These are phyloP conservation scores for Cladosporium colombiae DNA, from an alignment of 2,329 filamentous ascomycete species.

Conservation along the genomic window DNA sequence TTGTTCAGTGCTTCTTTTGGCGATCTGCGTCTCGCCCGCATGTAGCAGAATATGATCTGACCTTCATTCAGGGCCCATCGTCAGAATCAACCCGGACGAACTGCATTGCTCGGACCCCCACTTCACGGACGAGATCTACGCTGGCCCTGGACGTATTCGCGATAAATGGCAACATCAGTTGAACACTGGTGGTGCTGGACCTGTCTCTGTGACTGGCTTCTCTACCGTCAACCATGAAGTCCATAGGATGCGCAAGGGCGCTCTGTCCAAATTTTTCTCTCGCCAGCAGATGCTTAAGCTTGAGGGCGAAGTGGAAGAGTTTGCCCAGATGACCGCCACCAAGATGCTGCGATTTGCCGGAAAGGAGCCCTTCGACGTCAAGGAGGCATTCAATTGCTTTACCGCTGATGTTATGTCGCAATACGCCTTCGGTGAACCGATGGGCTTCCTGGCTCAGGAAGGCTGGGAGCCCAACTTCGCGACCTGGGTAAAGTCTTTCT, in stretches of 20 bases:
- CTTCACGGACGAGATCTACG: constrained; percentile 35
- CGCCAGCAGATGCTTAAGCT: constrained; percentile 26
- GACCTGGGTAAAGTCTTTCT: constrained; percentile 19
- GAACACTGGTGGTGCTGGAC: constrained; percentile 16
- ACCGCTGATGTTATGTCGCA: constrained; percentile 59
- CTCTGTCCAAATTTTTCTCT: constrained; percentile 31
- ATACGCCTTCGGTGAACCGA: constrained; percentile 55
- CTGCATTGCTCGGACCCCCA: constrained; percentile 46
- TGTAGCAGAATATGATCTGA: not conserved
- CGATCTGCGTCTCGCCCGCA: not conserved
- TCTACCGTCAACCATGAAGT: constrained; percentile 50
- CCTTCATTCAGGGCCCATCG: constrained; percentile 34
- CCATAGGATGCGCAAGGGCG: constrained; percentile 30
- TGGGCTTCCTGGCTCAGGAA: constrained; percentile 53
- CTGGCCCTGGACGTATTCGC: constrained; percentile 25
- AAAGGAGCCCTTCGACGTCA: constrained; percentile 49
- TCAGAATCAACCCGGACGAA: constrained; percentile 47
- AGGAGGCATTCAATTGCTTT: constrained; percentile 47
- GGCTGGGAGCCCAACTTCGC: constrained; percentile 17
- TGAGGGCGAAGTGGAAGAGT: constrained; percentile 22
- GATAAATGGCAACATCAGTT: constrained; percentile 23
- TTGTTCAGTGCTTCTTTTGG: not conserved
- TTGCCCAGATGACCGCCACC: constrained; percentile 57
- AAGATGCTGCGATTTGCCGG: constrained; percentile 57
- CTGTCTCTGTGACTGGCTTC: constrained; percentile 36